Conservation (phyloP, 108 stramenopile genomes). For the Licmophora abbreviata region DNA sequence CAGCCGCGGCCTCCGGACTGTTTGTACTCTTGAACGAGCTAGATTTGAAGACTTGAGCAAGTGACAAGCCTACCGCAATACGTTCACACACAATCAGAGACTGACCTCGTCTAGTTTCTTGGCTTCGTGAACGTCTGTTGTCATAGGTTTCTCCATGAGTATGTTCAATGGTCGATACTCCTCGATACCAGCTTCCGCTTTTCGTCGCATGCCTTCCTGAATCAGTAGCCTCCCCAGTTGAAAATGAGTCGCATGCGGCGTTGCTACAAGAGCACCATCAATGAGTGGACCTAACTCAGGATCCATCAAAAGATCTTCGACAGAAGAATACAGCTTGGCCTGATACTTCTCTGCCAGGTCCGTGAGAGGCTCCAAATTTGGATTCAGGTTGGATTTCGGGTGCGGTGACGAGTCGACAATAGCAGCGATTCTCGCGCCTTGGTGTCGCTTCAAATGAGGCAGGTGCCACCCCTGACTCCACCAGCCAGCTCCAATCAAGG, state of each 20-base stretch:
- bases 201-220: slow-evolving; percentile 22
- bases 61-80: background rate
- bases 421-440: slow-evolving; percentile 20
- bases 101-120: slow-evolving; percentile 20
- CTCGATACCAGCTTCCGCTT: slow-evolving; percentile 13
- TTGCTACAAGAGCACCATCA: slow-evolving; percentile 54
- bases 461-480: slow-evolving; percentile 78
- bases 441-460: slow-evolving; percentile 41
- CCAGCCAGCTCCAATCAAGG: slow-evolving; percentile 67
- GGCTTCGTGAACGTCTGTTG: slow-evolving; percentile 48
- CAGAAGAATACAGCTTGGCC: slow-evolving; percentile 31
- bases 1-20: background rate
- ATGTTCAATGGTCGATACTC: slow-evolving; percentile 38
- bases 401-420: slow-evolving; percentile 46
- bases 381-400: slow-evolving; percentile 42
- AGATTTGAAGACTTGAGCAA: background rate
- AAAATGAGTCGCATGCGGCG: slow-evolving; percentile 66
- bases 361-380: slow-evolving; percentile 34
- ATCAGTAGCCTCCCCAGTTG: slow-evolving; percentile 27
- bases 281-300: slow-evolving; percentile 19
- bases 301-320: slow-evolving; percentile 30
- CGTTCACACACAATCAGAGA: slow-evolving; percentile 7
- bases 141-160: slow-evolving; percentile 75
- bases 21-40: background rate
- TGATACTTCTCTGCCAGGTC: slow-evolving; percentile 29